Evolutionary conservation across 2,329 filamentous ascomycete species (phyloP).

Genomic region (Magnaporthiopsis incrustans): DNA sequence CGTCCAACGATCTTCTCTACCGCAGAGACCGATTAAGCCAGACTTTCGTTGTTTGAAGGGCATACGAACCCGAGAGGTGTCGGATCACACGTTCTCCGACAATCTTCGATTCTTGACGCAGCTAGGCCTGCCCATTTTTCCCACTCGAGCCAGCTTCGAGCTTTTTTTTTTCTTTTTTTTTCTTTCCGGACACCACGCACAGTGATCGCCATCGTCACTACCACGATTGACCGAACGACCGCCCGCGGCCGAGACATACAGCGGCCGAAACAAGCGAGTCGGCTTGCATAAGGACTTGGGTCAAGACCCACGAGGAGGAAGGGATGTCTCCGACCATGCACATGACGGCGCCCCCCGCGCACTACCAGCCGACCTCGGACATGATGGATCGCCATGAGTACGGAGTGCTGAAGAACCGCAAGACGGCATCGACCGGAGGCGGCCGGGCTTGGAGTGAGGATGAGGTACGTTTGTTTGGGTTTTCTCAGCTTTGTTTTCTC

Average conservation of each 20-base stretch:
- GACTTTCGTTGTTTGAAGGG: slow-evolving; percentile 1
- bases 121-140: slow-evolving; percentile 28
- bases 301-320: slow-evolving; percentile 20
- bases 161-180: neutral
- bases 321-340: slow-evolving; percentile 45
- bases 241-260: neutral
- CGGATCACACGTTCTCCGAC: slow-evolving; percentile 9
- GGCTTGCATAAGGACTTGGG: slow-evolving; percentile 10
- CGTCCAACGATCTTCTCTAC: neutral
- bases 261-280: neutral
- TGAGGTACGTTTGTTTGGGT: slow-evolving; percentile 49
- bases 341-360: slow-evolving; percentile 32
- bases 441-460: slow-evolving; percentile 80
- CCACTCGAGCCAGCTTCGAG: slow-evolving; percentile 7
- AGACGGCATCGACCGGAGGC: slow-evolving; percentile 62
- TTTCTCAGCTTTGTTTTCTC: neutral
- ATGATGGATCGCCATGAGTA: slow-evolving; percentile 50
- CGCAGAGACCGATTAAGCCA: neutral
- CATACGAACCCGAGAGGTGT: neutral
- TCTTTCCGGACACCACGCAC: slow-evolving; percentile 1
- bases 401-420: slow-evolving; percentile 57
- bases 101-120: slow-evolving; percentile 37
- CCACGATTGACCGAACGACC: neutral
- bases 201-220: neutral
- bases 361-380: slow-evolving; percentile 44